Percentiles rank a stretch among this genome's conserved stretches.
These are phyloP conservation scores for Diutina pseudorugosa DNA, from an alignment of 1,139 yeast genomes.

Conservation along the genomic window DNA sequence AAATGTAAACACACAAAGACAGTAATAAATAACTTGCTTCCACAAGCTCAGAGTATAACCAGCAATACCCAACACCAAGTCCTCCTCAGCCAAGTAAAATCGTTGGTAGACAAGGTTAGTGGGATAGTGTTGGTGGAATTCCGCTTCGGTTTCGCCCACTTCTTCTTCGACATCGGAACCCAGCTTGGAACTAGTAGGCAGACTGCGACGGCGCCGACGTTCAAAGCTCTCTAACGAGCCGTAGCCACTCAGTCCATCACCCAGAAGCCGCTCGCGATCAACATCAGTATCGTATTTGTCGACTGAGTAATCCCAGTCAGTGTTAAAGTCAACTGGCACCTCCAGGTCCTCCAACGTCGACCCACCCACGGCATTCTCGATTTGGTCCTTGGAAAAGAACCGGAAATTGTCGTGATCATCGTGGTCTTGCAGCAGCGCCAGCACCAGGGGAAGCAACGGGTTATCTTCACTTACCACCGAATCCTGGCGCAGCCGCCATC, in stretches of 20 bases:
- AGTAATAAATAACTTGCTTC: conserved; percentile 36
- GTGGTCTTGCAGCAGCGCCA: not conserved
- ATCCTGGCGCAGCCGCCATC: conserved; percentile 17
- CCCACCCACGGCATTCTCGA: conserved; percentile 80
- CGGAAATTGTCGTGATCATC: conserved; percentile 39
- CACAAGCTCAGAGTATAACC: conserved; percentile 55
- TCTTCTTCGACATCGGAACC: not conserved
- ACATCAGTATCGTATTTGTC: conserved; percentile 34
- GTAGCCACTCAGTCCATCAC: conserved; percentile 12
- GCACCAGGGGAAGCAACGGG: conserved; percentile 17
- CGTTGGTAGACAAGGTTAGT: conserved; percentile 42
- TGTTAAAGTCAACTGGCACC: conserved; percentile 48
- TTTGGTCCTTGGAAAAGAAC: conserved; percentile 74
- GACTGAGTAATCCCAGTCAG: conserved; percentile 50
- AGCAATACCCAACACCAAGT: conserved; percentile 84
- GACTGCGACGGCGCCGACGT: not conserved
- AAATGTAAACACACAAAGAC: conserved; percentile 43
- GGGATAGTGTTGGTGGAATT: conserved; percentile 6
- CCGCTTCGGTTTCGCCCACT: not conserved
- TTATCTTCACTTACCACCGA: conserved; percentile 20
- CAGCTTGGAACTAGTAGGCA: not conserved
- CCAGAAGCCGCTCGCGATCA: conserved; percentile 5
- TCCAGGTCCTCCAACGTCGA: conserved; percentile 58
- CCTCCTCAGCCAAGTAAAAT: conserved; percentile 91
- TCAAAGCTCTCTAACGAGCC: conserved; percentile 8